phyloP scores from a whole-genome alignment of 768 basidiomycete species.

The Leucocoprinus leucothites region DNA sequence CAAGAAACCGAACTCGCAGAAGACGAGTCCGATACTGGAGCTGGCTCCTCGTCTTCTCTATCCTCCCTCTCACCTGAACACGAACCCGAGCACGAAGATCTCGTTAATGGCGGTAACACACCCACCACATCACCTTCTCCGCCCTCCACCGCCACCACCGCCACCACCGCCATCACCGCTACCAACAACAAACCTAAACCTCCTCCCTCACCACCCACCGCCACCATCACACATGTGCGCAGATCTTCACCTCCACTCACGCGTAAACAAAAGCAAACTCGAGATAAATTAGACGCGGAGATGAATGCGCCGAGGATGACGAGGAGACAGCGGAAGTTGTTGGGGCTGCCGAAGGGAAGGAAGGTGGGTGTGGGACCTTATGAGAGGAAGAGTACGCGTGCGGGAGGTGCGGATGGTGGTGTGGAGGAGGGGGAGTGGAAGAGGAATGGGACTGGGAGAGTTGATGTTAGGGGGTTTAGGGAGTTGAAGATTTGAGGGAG shows the following conservation, averaged over 20 bases:
- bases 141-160: no score
- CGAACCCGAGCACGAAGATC: no score
- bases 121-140: no score
- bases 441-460: constrained; percentile 65
- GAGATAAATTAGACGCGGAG: no score
- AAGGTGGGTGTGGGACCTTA: constrained; percentile 20
- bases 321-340: constrained; percentile 63
- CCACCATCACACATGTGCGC: no score
- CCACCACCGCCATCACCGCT: no score
- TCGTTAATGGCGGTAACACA: no score
- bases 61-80: neutral
- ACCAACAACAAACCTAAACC: no score
- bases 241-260: no score
- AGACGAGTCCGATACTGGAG: constrained; percentile 18
- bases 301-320: constrained; percentile 41
- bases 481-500: constrained; percentile 70
- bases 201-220: no score
- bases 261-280: no score
- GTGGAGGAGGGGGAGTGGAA: constrained; percentile 46
- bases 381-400: constrained; percentile 34
- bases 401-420: constrained; percentile 49
- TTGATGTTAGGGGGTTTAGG: constrained; percentile 76
- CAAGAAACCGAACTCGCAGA: constrained; percentile 17
- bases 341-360: constrained; percentile 57
- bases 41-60: constrained; percentile 26